Conservation (phyloP, 495 filamentous ascomycete genomes). For the Aspergillus avenaceus region DNA sequence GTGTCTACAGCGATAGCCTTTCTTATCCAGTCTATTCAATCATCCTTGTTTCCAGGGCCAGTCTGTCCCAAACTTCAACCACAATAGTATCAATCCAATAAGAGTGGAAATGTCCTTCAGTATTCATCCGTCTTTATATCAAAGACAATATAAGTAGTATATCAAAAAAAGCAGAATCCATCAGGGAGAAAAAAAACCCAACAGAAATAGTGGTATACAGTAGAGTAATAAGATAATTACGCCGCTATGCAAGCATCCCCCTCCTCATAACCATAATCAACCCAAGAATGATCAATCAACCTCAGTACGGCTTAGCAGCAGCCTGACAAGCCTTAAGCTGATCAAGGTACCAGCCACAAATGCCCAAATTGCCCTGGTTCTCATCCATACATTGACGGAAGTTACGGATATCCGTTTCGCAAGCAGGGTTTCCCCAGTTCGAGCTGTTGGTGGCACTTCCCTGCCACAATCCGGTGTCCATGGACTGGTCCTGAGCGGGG, state of each 20-base stretch:
- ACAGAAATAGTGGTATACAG: slow-evolving; percentile 11
- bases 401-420: slow-evolving; percentile 70
- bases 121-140: slow-evolving; percentile 7
- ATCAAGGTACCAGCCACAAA: slow-evolving; percentile 97
- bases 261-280: slow-evolving; percentile 4
- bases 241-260: slow-evolving; percentile 24
- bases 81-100: not conserved
- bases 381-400: slow-evolving; percentile 97
- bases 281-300: slow-evolving; percentile 1
- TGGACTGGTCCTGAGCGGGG: slow-evolving; percentile 34
- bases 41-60: too few species aligned
- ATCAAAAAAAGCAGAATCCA: not conserved
- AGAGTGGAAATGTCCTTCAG: slow-evolving; percentile 21
- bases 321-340: slow-evolving; percentile 96
- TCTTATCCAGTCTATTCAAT: too few species aligned
- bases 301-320: slow-evolving; percentile 82
- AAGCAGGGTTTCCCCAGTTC: slow-evolving; percentile 54
- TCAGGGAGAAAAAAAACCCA: not conserved
- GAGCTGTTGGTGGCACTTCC: slow-evolving; percentile 48
- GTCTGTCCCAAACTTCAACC: not conserved
- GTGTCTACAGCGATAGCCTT: too few species aligned
- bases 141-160: not conserved
- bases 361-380: slow-evolving; percentile 86
- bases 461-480: slow-evolving; percentile 49
- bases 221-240: slow-evolving; percentile 7